Conservation (phyloP, 1,284 basidiomycete species). For the Tranzscheliella williamsii region DNA sequence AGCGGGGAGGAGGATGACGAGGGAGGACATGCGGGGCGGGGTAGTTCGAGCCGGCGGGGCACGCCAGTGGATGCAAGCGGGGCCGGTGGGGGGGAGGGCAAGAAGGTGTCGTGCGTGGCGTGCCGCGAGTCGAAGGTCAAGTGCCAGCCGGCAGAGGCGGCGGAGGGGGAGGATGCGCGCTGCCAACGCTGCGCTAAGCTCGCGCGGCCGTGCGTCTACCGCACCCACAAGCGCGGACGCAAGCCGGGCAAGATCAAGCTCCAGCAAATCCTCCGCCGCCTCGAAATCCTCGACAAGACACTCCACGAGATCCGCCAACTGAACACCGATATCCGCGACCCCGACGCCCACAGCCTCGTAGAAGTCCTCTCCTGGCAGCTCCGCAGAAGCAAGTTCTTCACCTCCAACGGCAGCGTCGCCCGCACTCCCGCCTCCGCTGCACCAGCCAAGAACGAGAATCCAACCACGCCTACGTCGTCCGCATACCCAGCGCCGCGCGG, state of each 20-base stretch:
- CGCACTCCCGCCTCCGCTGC: not conserved
- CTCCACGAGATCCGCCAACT: slow-evolving; percentile 15
- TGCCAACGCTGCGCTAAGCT: slow-evolving; percentile 22
- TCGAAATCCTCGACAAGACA: slow-evolving; percentile 20
- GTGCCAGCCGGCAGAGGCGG: slow-evolving; percentile 6
- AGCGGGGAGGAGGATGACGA: not conserved
- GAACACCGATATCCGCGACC: slow-evolving; percentile 16
- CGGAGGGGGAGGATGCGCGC: not conserved
- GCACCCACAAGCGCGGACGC: slow-evolving; percentile 18
- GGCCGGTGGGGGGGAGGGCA: not conserved
- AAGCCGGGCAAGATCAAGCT: slow-evolving; percentile 39
- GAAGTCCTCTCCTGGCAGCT: slow-evolving; percentile 25
- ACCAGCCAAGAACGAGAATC: not conserved
- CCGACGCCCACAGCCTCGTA: slow-evolving; percentile 15
- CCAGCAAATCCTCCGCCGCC: slow-evolving; percentile 21
- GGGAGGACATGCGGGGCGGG: slow-evolving; percentile 6
- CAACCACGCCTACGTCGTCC: too few relatives aligned
- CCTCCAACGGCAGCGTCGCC: not conserved
- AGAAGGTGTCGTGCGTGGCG: slow-evolving; percentile 27
- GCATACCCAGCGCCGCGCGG: too few relatives aligned
- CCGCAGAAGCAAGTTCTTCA: slow-evolving; percentile 19
- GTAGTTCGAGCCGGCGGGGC: not conserved
- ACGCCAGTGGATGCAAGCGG: not conserved
- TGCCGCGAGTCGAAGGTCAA: slow-evolving; percentile 34
- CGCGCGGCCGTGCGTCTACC: slow-evolving; percentile 14